Evolutionary conservation across 164 flowering plant species (phyloP).

Genomic region (Stephania yunnanensis): DNA sequence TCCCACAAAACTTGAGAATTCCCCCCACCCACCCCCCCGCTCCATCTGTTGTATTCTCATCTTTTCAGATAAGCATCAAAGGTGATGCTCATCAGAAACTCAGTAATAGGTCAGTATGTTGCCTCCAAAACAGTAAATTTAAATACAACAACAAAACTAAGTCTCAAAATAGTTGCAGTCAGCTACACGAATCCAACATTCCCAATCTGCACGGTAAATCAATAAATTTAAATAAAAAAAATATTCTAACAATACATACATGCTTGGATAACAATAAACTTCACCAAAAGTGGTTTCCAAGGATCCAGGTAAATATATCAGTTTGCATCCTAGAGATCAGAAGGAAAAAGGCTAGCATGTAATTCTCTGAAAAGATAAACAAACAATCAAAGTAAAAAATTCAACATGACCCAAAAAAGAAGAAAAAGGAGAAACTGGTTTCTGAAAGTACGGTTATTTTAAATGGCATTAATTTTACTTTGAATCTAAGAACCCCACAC

Average conservation of each 20-base stretch:
- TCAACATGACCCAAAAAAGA: neutral
- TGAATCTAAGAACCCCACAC: constrained; percentile 32
- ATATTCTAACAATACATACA: neutral
- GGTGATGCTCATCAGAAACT: neutral
- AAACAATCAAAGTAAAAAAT: neutral
- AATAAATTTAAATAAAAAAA: neutral
- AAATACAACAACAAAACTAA: no score
- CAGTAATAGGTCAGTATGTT: no score
- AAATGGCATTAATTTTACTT: constrained; percentile 16
- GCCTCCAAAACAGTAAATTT: no score
- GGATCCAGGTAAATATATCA: no score
- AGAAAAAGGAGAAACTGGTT: neutral
- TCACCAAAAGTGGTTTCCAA: neutral
- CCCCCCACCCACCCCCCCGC: no score
- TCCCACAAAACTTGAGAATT: constrained; percentile 24
- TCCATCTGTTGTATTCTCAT: constrained; percentile 2
- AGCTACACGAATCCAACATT: no score
- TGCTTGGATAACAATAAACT: no score
- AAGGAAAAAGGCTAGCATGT: neutral
- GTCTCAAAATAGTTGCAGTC: no score
- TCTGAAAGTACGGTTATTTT: constrained; percentile 23
- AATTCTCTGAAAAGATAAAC: neutral
- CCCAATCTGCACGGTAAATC: neutral
- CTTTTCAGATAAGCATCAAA: neutral
- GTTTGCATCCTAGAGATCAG: neutral